These are phyloP conservation scores for Phytophthora boehmeriae DNA, from an alignment of 352 stramenopile species.

Conservation along the genomic window DNA sequence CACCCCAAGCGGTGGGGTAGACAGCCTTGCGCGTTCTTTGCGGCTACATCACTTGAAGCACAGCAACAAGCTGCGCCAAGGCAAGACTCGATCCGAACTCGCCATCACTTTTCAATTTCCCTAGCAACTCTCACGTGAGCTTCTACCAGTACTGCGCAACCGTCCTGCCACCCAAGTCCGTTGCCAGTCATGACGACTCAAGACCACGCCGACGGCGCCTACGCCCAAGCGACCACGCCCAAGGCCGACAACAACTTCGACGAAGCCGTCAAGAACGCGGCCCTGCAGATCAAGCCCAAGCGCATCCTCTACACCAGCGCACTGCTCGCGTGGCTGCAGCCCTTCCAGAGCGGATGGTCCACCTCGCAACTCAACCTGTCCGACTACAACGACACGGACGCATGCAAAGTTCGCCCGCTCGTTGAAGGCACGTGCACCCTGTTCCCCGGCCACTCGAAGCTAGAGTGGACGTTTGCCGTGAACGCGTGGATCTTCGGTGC, in stretches of 20 bases:
- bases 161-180: neutral
- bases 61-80: neutral
- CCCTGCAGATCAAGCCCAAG: constrained; percentile 18
- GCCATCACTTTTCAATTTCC: constrained; percentile 7
- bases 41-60: neutral
- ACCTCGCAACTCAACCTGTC: constrained; percentile 62
- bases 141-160: neutral
- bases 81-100: neutral
- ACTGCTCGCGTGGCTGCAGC: constrained; percentile 40
- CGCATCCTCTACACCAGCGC: constrained; percentile 27
- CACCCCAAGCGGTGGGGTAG: neutral
- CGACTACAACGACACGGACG: constrained; percentile 47
- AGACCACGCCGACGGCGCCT: constrained; percentile 6
- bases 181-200: constrained; percentile 12
- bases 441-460: constrained; percentile 25
- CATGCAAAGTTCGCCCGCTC: constrained; percentile 36
- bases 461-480: constrained; percentile 29
- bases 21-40: neutral
- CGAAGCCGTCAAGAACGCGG: constrained; percentile 9
- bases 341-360: constrained; percentile 62
- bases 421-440: constrained; percentile 14
- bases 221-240: constrained; percentile 12
- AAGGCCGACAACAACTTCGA: constrained; percentile 17
- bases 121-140: constrained; percentile 13
- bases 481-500: constrained; percentile 65